These are phyloP conservation scores for Megacollybia marginata DNA, from an alignment of 768 basidiomycete genomes.

Conservation along the genomic window DNA sequence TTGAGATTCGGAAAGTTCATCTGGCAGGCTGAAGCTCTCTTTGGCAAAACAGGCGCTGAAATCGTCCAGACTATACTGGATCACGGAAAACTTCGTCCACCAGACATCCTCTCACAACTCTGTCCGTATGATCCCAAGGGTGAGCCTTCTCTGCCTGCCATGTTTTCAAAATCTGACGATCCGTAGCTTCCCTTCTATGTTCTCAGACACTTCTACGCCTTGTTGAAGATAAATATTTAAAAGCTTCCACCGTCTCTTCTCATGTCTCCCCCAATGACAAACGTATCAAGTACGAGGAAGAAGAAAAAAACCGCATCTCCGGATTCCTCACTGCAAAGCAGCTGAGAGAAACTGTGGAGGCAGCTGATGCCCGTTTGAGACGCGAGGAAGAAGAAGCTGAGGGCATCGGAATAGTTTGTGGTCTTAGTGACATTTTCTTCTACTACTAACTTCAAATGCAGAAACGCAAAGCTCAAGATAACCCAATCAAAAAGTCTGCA, in stretches of 20 bases:
- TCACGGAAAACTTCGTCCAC: slow-evolving; percentile 78
- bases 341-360: slow-evolving; percentile 62
- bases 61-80: slow-evolving; percentile 73
- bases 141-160: slow-evolving; percentile 17
- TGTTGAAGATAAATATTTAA: slow-evolving; percentile 67
- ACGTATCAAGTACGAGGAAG: slow-evolving; percentile 70
- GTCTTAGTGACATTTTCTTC: slow-evolving; percentile 3
- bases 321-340: slow-evolving; percentile 81
- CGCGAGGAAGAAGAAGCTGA: slow-evolving; percentile 71
- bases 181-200: slow-evolving; percentile 34
- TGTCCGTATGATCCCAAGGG: slow-evolving; percentile 52
- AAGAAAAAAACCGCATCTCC: slow-evolving; percentile 65
- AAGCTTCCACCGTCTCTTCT: slow-evolving; percentile 69
- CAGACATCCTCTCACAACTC: slow-evolving; percentile 54
- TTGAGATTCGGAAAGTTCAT: slow-evolving; percentile 80
- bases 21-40: slow-evolving; percentile 61
- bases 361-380: slow-evolving; percentile 54
- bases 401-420: slow-evolving; percentile 61
- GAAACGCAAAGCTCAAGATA: slow-evolving; percentile 58
- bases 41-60: slow-evolving; percentile 67
- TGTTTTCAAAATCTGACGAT: neutral
- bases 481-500: slow-evolving; percentile 5
- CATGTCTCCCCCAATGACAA: slow-evolving; percentile 79
- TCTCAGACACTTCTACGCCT: slow-evolving; percentile 60
- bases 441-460: slow-evolving; percentile 24